Base-by-base conservation (phyloP, 1,284 basidiomycete genomes). In the Pseudozyma hubeiensis region DNA sequence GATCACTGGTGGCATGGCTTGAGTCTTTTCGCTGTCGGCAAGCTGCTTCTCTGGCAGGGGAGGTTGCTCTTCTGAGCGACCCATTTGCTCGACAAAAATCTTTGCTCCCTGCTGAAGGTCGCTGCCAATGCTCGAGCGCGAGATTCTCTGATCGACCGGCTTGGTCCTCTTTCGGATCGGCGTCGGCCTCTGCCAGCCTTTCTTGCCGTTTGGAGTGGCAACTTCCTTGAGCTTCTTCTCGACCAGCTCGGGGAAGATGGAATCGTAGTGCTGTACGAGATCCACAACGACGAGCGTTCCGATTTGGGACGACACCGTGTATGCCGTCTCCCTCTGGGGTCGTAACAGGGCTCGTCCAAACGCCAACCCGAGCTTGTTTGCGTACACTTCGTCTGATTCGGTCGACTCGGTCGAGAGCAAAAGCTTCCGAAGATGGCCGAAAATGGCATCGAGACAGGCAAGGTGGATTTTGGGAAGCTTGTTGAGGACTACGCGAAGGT, bases 91-190 rank as follows among this genome's bases (percentile, higher is more conserved):
- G 1, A 71, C 67, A 19, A 72, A 64, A 50, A 64, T 62, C 39
- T 65, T 64, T 0, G 73, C 59, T 17, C 69, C 73, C 30, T 72
- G 59, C 33, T 69, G 70, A 17, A 67, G 41, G 35, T 68, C 68
- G 11, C 54, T 59, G 7, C 62, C 64, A 11, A 82, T 72, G 14
- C 67, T 64, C 19, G 68, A 75, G 9, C 82, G 66, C 24, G 74
- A 75, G 37, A 81, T 77, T 3, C 82, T 58, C 89, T 94, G 91
- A 85, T 97, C 95, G 46, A 97, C 87, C 0, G 91, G 91, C 0
- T 91, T 91, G 1, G 94, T 96, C 53, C 93, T 91, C 82, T 95
- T 96, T 46, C 94, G 89, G 24, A 90, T 83, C 6, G 93, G 93
- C 55, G 91, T 87, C 63, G 90, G 90, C 50, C 93, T 65, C 50